Evolutionary conservation across 2,329 filamentous ascomycete species (phyloP).

Genomic region (Blumeriella jaapii): DNA sequence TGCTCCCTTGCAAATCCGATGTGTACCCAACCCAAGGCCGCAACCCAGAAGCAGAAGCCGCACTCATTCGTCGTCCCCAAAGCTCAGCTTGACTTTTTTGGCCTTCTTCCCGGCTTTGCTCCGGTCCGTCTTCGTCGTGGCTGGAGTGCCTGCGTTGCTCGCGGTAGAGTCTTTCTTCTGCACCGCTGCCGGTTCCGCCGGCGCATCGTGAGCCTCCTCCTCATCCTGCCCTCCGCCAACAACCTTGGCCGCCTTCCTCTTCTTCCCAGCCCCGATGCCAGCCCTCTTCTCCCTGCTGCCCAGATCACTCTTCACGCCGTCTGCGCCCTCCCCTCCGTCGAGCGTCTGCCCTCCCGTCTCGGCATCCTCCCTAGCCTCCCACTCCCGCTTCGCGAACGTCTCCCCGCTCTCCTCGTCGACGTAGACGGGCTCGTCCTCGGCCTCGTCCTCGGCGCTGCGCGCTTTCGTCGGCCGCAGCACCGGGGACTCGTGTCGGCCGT

Average conservation of each 20-base stretch:
- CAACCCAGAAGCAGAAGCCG: neutral
- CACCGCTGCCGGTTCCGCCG: too few relatives aligned
- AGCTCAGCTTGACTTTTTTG: conserved; percentile 57
- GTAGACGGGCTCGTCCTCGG: conserved; percentile 65
- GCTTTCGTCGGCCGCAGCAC: conserved; percentile 33
- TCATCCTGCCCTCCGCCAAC: conserved; percentile 34
- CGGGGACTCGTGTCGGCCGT: conserved; percentile 31
- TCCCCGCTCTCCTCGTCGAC: conserved; percentile 63
- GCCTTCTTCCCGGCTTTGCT: conserved; percentile 29
- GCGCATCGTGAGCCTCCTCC: too few relatives aligned
- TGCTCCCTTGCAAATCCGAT: neutral
- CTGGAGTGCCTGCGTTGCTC: conserved; percentile 3
- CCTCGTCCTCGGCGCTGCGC: conserved; percentile 53
- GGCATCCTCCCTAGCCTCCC: conserved; percentile 26
- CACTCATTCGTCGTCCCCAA: conserved; percentile 45
- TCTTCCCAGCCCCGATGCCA: conserved; percentile 36
- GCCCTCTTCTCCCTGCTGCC: conserved; percentile 27
- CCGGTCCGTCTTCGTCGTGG: conserved; percentile 19
- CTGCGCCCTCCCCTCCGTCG: conserved; percentile 3
- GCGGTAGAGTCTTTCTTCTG: neutral
- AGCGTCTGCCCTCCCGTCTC: conserved; percentile 2
- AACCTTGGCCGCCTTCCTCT: conserved; percentile 43
- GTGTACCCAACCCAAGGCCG: conserved; percentile 1
- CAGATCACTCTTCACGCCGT: conserved; percentile 14
- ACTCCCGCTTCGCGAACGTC: conserved; percentile 29